Evolutionary conservation across 306 rosid genomes (phyloP).

Genomic region (Begonia peltatifolia): DNA sequence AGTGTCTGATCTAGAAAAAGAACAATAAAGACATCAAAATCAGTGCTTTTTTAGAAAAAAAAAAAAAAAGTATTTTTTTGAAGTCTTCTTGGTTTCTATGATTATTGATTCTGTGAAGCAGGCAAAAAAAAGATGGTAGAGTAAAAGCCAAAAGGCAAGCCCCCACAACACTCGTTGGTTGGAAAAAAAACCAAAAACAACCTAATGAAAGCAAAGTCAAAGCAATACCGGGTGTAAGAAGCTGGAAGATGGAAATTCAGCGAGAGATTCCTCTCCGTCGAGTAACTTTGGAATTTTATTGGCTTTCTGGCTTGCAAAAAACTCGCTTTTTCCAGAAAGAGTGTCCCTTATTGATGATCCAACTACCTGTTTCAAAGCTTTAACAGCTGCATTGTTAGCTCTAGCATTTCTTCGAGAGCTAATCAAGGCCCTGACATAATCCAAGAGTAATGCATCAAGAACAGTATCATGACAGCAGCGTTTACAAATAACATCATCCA

Average conservation of each 20-base stretch:
- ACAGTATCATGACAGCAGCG: conserved; percentile 61
- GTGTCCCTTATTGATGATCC: conserved; percentile 40
- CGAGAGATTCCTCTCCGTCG: conserved; percentile 65
- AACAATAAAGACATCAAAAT: neutral
- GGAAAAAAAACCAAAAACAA: conserved; percentile 1
- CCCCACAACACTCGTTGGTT: too few species aligned
- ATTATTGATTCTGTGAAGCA: too few species aligned
- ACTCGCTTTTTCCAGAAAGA: conserved; percentile 27
- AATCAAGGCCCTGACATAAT: conserved; percentile 69
- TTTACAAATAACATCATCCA: conserved; percentile 71
- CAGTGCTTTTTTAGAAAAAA: neutral
- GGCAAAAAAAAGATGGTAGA: too few species aligned
- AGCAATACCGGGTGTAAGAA: conserved; percentile 62
- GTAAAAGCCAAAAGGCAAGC: too few species aligned
- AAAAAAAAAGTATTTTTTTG: neutral
- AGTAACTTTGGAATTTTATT: conserved; percentile 30
- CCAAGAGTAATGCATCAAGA: conserved; percentile 70
- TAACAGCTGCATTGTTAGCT: conserved; percentile 50
- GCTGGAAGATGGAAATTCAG: conserved; percentile 90
- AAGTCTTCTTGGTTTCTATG: too few species aligned
- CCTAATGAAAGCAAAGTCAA: neutral
- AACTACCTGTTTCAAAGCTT: conserved; percentile 59
- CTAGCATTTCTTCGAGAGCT: conserved; percentile 63
- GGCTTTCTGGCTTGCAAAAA: conserved; percentile 22
- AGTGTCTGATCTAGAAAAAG: too few species aligned